Evolutionary conservation across 306 rosid species (phyloP).

Genomic region (Trifolium pratense): DNA sequence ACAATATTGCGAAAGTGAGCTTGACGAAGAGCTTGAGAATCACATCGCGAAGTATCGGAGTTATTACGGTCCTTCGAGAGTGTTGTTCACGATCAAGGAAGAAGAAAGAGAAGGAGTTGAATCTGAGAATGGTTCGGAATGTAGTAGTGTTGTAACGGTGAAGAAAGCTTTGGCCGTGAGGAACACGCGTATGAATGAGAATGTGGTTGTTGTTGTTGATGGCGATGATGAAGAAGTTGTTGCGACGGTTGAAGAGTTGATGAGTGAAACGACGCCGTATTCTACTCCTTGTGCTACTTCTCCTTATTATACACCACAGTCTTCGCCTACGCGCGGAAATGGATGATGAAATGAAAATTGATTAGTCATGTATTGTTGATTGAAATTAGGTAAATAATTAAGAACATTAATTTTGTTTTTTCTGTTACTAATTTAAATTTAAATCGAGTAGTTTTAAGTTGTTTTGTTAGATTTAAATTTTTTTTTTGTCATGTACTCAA

Average conservation of each 20-base stretch:
- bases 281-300: constrained; percentile 55
- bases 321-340: constrained; percentile 47
- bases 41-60: constrained; percentile 48
- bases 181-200: constrained; percentile 25
- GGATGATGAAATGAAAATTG: neutral
- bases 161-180: neutral
- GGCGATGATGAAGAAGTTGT: constrained; percentile 19
- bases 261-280: constrained; percentile 52
- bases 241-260: constrained; percentile 9
- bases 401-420: neutral
- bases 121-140: constrained; percentile 43
- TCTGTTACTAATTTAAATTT: constrained; percentile 20
- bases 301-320: constrained; percentile 48
- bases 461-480: constrained; percentile 7
- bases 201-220: neutral
- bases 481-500: neutral
- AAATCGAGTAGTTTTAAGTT: neutral
- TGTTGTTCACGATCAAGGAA: constrained; percentile 56
- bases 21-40: constrained; percentile 46
- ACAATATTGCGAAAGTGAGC: constrained; percentile 38
- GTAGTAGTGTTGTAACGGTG: neutral
- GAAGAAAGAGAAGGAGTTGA: constrained; percentile 55
- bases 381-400: constrained; percentile 1
- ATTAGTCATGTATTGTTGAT: neutral
- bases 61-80: constrained; percentile 42